Conservation (phyloP, 2,329 filamentous ascomycete species). For the Penicillium sp. region DNA sequence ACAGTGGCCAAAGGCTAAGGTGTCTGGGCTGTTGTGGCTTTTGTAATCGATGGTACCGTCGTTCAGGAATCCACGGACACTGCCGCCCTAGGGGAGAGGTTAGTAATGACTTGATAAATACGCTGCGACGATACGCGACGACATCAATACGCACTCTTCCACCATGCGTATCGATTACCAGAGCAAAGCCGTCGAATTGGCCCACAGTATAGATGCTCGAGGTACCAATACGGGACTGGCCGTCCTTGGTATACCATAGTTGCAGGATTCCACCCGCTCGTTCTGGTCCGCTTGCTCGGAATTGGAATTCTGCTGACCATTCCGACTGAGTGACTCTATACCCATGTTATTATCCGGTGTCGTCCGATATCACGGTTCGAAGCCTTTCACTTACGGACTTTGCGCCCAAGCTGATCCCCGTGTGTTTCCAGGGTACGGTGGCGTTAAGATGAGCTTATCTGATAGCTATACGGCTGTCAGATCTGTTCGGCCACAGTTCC, state of each 20-base stretch:
- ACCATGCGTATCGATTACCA: conserved; percentile 77
- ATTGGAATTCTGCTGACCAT: conserved; percentile 78
- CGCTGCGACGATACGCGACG: not conserved
- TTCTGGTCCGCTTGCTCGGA: conserved; percentile 77
- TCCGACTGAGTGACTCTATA: conserved; percentile 45
- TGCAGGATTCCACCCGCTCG: conserved; percentile 81
- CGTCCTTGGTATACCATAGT: conserved; percentile 76
- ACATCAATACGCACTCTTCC: conserved; percentile 43
- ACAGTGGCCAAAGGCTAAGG: conserved; percentile 86
- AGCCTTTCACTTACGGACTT: conserved; percentile 33
- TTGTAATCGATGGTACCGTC: conserved; percentile 76
- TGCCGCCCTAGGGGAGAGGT: conserved; percentile 50
- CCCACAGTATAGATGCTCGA: conserved; percentile 75
- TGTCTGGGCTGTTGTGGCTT: conserved; percentile 66
- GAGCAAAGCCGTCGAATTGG: conserved; percentile 78
- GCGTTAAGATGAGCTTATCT: conserved; percentile 85
- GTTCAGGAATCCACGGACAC: conserved; percentile 85
- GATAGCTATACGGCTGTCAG: conserved; percentile 50
- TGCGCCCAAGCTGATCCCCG: conserved; percentile 77
- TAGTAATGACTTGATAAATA: not conserved
- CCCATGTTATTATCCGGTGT: conserved; percentile 8
- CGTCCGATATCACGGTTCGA: not conserved
- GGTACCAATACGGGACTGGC: conserved; percentile 55
- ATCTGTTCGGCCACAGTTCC: not conserved
- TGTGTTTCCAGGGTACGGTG: conserved; percentile 74